Evolutionary conservation across 352 stramenopile species (phyloP).

Genomic region (Phytophthora citricola): DNA sequence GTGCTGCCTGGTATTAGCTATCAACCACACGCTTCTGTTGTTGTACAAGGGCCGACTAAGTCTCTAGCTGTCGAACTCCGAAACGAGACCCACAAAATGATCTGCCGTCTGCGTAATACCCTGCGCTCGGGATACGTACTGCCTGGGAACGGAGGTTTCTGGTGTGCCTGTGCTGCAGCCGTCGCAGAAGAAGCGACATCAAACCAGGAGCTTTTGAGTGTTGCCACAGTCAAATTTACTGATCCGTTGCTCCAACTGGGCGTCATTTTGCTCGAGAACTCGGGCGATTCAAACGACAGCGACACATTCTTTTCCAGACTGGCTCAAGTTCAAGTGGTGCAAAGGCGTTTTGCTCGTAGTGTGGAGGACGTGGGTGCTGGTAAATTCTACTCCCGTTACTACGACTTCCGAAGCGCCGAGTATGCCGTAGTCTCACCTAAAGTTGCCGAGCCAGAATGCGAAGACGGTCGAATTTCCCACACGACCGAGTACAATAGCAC

Average conservation of each 20-base stretch:
- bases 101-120: constrained; percentile 30
- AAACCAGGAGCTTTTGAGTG: constrained; percentile 15
- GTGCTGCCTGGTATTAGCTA: neutral
- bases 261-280: constrained; percentile 36
- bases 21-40: constrained; percentile 21
- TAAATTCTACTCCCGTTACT: constrained; percentile 39
- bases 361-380: constrained; percentile 25
- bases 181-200: constrained; percentile 6
- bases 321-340: constrained; percentile 14
- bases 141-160: constrained; percentile 33
- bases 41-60: constrained; percentile 29
- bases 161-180: constrained; percentile 34
- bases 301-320: constrained; percentile 31
- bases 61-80: constrained; percentile 31
- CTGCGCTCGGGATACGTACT: constrained; percentile 28
- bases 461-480: constrained; percentile 24
- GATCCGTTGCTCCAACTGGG: constrained; percentile 21
- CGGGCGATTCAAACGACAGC: constrained; percentile 1
- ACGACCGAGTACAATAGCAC: constrained; percentile 20
- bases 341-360: constrained; percentile 27
- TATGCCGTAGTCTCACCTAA: constrained; percentile 21
- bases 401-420: constrained; percentile 21
- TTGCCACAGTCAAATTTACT: constrained; percentile 9
- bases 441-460: constrained; percentile 18
- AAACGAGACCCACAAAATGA: constrained; percentile 18